Conservation (phyloP, 2,329 filamentous ascomycete genomes). For the Monilinia laxa region DNA sequence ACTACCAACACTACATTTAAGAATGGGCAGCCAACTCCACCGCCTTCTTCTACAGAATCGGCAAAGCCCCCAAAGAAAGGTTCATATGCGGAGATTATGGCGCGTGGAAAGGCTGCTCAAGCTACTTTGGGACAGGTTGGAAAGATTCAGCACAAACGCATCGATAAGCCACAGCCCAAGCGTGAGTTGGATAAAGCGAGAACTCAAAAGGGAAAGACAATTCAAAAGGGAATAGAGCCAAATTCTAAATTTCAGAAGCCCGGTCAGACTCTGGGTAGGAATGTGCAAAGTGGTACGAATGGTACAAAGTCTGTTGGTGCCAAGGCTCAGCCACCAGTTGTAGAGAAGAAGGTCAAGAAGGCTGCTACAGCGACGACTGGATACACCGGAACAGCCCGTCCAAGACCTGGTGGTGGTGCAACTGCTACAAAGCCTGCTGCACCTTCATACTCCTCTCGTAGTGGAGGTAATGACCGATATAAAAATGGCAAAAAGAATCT, state of each 20-base stretch:
- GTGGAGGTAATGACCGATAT: slow-evolving; percentile 29
- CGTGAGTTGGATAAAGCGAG: slow-evolving; percentile 44
- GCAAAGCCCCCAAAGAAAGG: slow-evolving; percentile 62
- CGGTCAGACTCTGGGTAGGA: slow-evolving; percentile 25
- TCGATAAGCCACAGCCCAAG: slow-evolving; percentile 62
- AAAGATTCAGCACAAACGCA: slow-evolving; percentile 72
- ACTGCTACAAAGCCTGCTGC: slow-evolving; percentile 33
- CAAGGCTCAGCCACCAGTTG: slow-evolving; percentile 36
- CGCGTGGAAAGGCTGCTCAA: slow-evolving; percentile 67
- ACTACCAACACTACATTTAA: slow-evolving; percentile 27
- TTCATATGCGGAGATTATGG: slow-evolving; percentile 72
- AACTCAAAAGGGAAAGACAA: slow-evolving; percentile 31
- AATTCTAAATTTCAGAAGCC: slow-evolving; percentile 35
- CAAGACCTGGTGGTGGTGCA: slow-evolving; percentile 48
- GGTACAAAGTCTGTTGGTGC: slow-evolving; percentile 22
- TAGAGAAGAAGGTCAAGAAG: slow-evolving; percentile 61
- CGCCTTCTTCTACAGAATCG: slow-evolving; percentile 26
- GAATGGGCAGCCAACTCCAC: slow-evolving; percentile 36
- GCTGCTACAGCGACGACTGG: slow-evolving; percentile 61
- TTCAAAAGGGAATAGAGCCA: slow-evolving; percentile 35
- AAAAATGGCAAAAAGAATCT: slow-evolving; percentile 40
- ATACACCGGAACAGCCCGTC: slow-evolving; percentile 63
- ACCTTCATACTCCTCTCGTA: slow-evolving; percentile 30
- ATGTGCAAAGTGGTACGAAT: slow-evolving; percentile 29
- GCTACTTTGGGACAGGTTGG: slow-evolving; percentile 59